phyloP scores from a whole-genome alignment of 345 rosid species.

The Eucalyptus marginata region DNA sequence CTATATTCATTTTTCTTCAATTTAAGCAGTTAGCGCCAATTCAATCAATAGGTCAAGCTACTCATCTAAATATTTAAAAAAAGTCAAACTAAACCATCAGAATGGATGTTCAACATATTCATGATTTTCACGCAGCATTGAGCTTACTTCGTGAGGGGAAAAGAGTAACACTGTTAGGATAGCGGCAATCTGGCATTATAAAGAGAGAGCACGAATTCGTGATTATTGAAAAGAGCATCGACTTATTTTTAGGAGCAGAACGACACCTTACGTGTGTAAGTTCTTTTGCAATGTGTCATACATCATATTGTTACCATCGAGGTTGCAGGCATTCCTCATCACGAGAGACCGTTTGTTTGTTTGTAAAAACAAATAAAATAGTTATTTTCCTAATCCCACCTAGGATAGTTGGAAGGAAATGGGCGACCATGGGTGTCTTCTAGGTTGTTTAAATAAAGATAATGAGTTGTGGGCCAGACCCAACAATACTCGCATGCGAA shows the following conservation, averaged over 20 bases:
- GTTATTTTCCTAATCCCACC: no score
- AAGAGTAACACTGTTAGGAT: not conserved
- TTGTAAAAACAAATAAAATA: no score
- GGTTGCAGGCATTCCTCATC: not conserved
- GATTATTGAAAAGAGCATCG: not conserved
- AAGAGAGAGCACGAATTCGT: not conserved
- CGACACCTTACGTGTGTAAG: not conserved
- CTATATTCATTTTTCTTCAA: no score
- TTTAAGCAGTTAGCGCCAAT: conserved; percentile 4
- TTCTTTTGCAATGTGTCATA: not conserved
- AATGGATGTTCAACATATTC: not conserved
- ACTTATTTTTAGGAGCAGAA: not conserved
- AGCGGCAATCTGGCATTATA: not conserved
- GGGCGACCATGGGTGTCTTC: not conserved
- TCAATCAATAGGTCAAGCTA: not conserved
- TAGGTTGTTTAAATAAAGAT: no score
- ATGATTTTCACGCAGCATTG: not conserved
- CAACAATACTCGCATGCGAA: not conserved
- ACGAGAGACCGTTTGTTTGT: not conserved
- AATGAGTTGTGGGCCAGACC: not conserved
- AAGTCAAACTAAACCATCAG: not conserved
- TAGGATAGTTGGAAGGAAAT: no score
- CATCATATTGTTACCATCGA: not conserved
- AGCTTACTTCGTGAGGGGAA: not conserved
- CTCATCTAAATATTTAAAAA: not conserved